Base-by-base conservation (phyloP, 768 basidiomycete genomes). In the Gelatoporia subvermispora region DNA sequence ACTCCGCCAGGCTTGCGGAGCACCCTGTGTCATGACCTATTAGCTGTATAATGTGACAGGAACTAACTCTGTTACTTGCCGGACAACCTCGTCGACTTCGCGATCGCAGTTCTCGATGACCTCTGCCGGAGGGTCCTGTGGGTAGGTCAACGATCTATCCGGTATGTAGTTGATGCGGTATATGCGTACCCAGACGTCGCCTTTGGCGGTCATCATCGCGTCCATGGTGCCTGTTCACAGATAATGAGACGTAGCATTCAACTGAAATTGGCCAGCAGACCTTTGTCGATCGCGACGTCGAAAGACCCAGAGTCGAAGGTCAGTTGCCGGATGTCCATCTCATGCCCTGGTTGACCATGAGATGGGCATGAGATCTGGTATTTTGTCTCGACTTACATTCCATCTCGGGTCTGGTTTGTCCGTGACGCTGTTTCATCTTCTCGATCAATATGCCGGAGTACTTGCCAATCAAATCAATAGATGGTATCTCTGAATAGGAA, bases 231-330 rank as follows among this genome's bases (percentile, higher is more conserved):
- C 77, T 79, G 49, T 25, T 3, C 35, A 22, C 9, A 23, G 17
- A 24, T 4, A 47, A 11, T 36, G 16, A n/a, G 45, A 20, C 25
- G 38, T 20, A 10, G n/a, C 16, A 11, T 21, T 2, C 37, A 22
- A 41, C 22, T n/a, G 20, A 21, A 3, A 21, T 2, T 5, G 2
- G 16, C 13, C 36, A 44, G 46, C 28, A 13, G 43, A 76, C 79
- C 88, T 77, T 93, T 93, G 66, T 93, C 91, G 43, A 93, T 84
- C 0, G 80, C 88, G 41, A 93, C 71, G 58, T 93, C 88, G 53
- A 93, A 88, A 0, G 74, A 72, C 3, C 68, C 69, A 41, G 75
- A 65, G 3, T 77, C 75, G 47, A 92, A 87, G 10, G 69, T 64
- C 23, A 93, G 68, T 13, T 77, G 63, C 10, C 91, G 77, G 35